phyloP scores from a whole-genome alignment of 371 early-diverging fungal genomes.

The Syncephalastrum contaminatum region DNA sequence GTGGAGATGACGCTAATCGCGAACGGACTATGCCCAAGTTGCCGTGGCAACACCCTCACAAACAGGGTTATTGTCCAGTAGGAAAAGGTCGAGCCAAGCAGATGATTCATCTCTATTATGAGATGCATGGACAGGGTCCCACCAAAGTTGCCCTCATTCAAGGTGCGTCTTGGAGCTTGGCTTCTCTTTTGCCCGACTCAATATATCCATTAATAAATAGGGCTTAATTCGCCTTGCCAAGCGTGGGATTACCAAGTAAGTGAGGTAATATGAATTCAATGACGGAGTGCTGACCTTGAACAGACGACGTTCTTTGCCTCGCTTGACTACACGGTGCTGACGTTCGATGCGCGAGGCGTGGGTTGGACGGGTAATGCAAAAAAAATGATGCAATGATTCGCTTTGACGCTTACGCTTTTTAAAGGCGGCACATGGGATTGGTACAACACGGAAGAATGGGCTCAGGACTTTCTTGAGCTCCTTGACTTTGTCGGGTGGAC shows the following conservation, averaged over 20 bases:
- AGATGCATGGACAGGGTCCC: slow-evolving; percentile 67
- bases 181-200: no score
- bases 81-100: slow-evolving; percentile 7
- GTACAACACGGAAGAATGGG: slow-evolving; percentile 35
- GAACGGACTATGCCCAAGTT: slow-evolving; percentile 11
- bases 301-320: slow-evolving; percentile 55
- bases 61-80: slow-evolving; percentile 16
- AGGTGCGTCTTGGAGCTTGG: no score
- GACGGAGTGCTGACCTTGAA: background rate
- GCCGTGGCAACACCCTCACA: slow-evolving; percentile 11
- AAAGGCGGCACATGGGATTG: slow-evolving; percentile 23
- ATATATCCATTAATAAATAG: slow-evolving; percentile 18
- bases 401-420: slow-evolving; percentile 1
- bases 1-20: no score
- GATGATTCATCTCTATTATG: slow-evolving; percentile 56
- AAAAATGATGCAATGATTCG: background rate
- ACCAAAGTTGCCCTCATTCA: slow-evolving; percentile 52
- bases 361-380: slow-evolving; percentile 49
- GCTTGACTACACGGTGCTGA: slow-evolving; percentile 67
- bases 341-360: slow-evolving; percentile 80
- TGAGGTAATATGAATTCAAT: background rate
- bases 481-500: slow-evolving; percentile 68
- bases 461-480: slow-evolving; percentile 60
- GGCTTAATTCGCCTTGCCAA: slow-evolving; percentile 32
- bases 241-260: slow-evolving; percentile 39